Percentiles rank a stretch among this genome's conserved stretches.
These are phyloP conservation scores for Eimeria sp. DNA, from an alignment of 169 alveolate genomes.

Conservation along the genomic window DNA sequence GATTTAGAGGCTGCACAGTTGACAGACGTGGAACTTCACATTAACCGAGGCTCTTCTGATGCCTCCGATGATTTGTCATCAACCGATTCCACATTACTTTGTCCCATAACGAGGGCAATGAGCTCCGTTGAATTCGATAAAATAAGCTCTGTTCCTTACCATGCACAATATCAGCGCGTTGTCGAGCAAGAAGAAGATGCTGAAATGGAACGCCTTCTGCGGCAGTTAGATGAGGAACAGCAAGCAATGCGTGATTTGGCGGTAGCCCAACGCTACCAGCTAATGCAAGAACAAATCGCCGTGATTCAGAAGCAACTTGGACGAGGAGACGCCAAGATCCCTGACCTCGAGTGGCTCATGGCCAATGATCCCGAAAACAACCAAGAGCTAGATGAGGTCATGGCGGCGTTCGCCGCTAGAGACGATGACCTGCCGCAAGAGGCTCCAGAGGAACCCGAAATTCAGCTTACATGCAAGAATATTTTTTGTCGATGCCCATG, in stretches of 20 bases:
- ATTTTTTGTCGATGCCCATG: conserved; percentile 73
- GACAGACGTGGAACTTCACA: conserved; percentile 1
- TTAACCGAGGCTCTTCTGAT: conserved; percentile 52
- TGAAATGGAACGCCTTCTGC: conserved; percentile 69
- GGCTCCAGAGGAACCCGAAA: conserved; percentile 21
- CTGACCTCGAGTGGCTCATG: conserved; percentile 72
- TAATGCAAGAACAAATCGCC: conserved; percentile 73
- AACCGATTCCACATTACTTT: background rate
- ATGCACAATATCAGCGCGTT: conserved; percentile 57
- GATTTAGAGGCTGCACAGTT: conserved; percentile 43
- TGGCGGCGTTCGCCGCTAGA: conserved; percentile 73
- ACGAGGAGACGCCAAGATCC: conserved; percentile 26
- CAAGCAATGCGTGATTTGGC: conserved; percentile 70
- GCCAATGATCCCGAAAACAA: conserved; percentile 71
- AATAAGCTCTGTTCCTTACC: conserved; percentile 39
- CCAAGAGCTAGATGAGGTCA: conserved; percentile 69
- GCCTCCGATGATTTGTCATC: conserved; percentile 25
- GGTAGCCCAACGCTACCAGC: conserved; percentile 43
- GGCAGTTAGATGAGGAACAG: conserved; percentile 70
- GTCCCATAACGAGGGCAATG: conserved; percentile 31
- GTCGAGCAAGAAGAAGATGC: conserved; percentile 69
- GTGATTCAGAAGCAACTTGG: conserved; percentile 67
- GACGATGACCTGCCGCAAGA: conserved; percentile 74
- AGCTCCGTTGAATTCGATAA: conserved; percentile 34
- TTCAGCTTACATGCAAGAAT: conserved; percentile 63